phyloP scores from a whole-genome alignment of 2,329 filamentous ascomycete species.

The Cladobotryum protrusum region DNA sequence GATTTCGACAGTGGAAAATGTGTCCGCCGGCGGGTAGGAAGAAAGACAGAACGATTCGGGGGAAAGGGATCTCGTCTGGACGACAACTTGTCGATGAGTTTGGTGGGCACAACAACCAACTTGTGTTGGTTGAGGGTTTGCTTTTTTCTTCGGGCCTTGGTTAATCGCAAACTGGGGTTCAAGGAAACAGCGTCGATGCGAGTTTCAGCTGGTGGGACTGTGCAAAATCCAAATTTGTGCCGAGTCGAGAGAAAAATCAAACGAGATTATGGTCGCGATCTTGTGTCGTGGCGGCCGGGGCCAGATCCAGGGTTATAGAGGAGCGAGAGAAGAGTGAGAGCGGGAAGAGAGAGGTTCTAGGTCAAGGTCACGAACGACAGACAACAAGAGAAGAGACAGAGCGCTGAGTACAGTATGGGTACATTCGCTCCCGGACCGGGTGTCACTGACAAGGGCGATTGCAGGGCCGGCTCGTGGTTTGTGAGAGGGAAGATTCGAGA shows the following conservation, averaged over 20 bases:
- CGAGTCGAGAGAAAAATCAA: neutral
- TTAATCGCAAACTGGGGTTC: constrained; percentile 7
- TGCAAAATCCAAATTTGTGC: neutral
- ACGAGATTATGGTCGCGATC: neutral
- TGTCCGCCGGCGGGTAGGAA: constrained; percentile 1
- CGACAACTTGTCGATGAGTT: too few species aligned
- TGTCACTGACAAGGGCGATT: constrained; percentile 9
- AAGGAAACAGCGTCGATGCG: constrained; percentile 7
- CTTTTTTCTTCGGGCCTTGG: constrained; percentile 8
- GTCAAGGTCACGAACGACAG: neutral
- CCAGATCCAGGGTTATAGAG: neutral
- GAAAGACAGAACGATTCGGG: constrained; percentile 3
- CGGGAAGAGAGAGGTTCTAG: neutral
- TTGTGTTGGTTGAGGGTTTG: neutral
- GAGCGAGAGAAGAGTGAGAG: neutral
- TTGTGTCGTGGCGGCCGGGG: neutral
- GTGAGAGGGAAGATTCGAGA: constrained; percentile 5
- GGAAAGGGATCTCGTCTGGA: neutral
- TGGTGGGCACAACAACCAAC: too few species aligned
- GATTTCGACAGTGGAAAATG: neutral
- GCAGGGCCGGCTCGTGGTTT: constrained; percentile 9
- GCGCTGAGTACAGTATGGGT: too few species aligned
- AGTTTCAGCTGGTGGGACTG: neutral
- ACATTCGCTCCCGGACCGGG: too few species aligned
- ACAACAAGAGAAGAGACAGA: too few species aligned